Evolutionary conservation across 768 basidiomycete species (phyloP).

Genomic region (Xerocomus brunneocitrinus): DNA sequence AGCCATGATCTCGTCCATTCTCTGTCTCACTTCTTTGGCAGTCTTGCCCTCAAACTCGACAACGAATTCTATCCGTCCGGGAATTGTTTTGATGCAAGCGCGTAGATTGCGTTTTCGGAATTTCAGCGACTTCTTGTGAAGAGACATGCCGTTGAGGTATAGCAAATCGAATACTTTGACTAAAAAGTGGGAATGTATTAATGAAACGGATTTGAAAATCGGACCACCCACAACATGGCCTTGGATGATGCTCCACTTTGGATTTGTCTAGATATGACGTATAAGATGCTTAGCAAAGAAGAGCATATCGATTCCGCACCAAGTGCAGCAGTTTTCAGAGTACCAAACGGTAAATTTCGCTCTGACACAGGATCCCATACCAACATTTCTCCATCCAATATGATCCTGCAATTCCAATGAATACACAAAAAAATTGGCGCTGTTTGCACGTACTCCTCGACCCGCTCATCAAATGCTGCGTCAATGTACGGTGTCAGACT

Average conservation of each 20-base stretch:
- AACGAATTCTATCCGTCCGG: conserved; percentile 79
- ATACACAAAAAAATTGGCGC: neutral
- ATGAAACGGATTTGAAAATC: neutral
- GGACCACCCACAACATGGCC: conserved; percentile 78
- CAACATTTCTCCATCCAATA: conserved; percentile 97
- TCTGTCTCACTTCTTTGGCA: conserved; percentile 72
- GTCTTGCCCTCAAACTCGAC: conserved; percentile 69
- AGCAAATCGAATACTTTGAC: conserved; percentile 97
- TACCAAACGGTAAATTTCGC: conserved; percentile 88
- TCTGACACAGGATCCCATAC: conserved; percentile 94
- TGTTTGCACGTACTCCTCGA: conserved; percentile 65
- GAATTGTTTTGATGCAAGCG: conserved; percentile 59
- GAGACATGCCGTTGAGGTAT: conserved; percentile 78
- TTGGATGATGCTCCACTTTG: conserved; percentile 64
- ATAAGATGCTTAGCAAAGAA: neutral
- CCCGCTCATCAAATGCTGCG: conserved; percentile 63
- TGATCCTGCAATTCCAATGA: conserved; percentile 52
- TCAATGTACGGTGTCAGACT: conserved; percentile 88
- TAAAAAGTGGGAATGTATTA: conserved; percentile 28
- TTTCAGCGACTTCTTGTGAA: conserved; percentile 65
- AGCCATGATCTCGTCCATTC: conserved; percentile 82
- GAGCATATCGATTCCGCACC: conserved; percentile 42
- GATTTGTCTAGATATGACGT: conserved; percentile 51
- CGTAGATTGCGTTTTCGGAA: conserved; percentile 78
- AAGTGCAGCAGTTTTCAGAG: conserved; percentile 86